Evolutionary conservation across 2,329 filamentous ascomycete species (phyloP).

Genomic region (Colletotrichum echinochloae): DNA sequence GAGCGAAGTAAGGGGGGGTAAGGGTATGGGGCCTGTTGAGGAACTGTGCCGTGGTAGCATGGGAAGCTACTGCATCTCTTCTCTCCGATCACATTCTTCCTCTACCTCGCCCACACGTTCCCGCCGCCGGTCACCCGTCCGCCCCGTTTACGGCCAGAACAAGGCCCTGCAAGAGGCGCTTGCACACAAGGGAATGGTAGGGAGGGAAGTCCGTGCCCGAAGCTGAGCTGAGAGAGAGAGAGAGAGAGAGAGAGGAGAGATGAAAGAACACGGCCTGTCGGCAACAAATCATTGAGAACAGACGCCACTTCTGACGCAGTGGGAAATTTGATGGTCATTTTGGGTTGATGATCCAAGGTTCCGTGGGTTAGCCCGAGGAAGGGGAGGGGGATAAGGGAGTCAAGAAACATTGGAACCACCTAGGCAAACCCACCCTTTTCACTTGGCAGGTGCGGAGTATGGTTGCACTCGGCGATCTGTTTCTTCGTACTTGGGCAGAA

Average conservation of each 20-base stretch:
- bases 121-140: conserved; percentile 20
- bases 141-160: background rate
- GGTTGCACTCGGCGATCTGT: conserved; percentile 16
- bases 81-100: conserved; percentile 8
- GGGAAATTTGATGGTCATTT: conserved; percentile 25
- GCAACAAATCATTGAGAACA: conserved; percentile 24
- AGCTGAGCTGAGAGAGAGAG: background rate
- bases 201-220: background rate
- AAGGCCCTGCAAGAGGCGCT: background rate
- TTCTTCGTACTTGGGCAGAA: background rate
- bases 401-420: conserved; percentile 5
- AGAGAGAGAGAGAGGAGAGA: conserved; percentile 9
- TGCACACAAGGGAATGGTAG: background rate
- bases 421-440: background rate
- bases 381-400: background rate
- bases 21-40: conserved; percentile 3
- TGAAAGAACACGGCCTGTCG: conserved; percentile 9
- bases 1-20: conserved; percentile 4
- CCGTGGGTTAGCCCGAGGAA: conserved; percentile 19
- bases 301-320: conserved; percentile 24
- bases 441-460: conserved; percentile 26
- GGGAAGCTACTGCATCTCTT: conserved; percentile 6
- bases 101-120: background rate
- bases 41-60: conserved; percentile 13
- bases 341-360: conserved; percentile 25